Evolutionary conservation across 495 filamentous ascomycete species (phyloP).

Genomic region (Podospora anserina): DNA sequence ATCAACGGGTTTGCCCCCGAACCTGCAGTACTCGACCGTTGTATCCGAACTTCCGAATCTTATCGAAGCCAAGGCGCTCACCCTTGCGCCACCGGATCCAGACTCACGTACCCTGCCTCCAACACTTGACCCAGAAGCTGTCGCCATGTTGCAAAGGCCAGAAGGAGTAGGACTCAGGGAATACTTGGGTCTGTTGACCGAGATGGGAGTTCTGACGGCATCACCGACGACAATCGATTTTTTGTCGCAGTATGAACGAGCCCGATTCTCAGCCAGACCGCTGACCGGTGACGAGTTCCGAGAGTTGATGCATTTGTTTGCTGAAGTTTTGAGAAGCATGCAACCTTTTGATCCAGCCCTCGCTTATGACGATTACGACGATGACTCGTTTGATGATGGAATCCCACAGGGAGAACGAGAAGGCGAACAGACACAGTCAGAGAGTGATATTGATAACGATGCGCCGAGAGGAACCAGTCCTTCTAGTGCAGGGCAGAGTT

Average conservation of each 20-base stretch:
- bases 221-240: constrained; percentile 60
- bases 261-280: constrained; percentile 66
- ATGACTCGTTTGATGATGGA: constrained; percentile 31
- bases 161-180: constrained; percentile 72
- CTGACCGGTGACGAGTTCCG: constrained; percentile 67
- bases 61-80: constrained; percentile 88
- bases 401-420: not conserved
- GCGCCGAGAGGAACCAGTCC: constrained; percentile 33
- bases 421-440: constrained; percentile 22
- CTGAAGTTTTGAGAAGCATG: constrained; percentile 77
- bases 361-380: constrained; percentile 34
- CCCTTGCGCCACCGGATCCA: constrained; percentile 67
- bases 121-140: constrained; percentile 54
- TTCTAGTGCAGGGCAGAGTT: constrained; percentile 25
- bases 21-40: constrained; percentile 77
- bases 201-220: constrained; percentile 60
- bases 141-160: constrained; percentile 68
- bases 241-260: constrained; percentile 72
- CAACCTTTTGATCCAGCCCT: constrained; percentile 53
- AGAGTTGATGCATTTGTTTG: constrained; percentile 81
- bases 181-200: constrained; percentile 70
- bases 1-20: constrained; percentile 62
- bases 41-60: constrained; percentile 83
- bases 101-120: constrained; percentile 40
- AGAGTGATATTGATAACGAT: constrained; percentile 52